Evolutionary conservation across 2,329 filamentous ascomycete genomes (phyloP).

Genomic region (Apiospora phragmitis): DNA sequence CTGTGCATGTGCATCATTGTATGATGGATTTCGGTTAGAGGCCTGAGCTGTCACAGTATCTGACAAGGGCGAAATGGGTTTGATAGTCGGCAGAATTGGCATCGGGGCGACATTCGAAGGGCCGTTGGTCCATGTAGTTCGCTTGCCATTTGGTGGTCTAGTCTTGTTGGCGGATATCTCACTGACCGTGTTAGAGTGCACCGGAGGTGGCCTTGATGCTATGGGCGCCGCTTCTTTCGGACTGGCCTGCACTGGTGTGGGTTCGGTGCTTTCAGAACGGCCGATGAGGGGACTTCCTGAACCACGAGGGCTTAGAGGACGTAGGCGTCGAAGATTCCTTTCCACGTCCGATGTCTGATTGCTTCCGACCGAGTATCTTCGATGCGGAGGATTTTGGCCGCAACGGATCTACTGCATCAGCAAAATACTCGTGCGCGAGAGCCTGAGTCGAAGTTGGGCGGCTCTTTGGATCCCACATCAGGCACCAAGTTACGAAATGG

Average conservation of each 20-base stretch:
- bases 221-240: slow-evolving; percentile 44
- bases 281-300: slow-evolving; percentile 90
- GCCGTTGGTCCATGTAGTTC: slow-evolving; percentile 91
- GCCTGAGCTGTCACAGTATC: slow-evolving; percentile 90
- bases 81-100: slow-evolving; percentile 91
- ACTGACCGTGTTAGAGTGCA: slow-evolving; percentile 26
- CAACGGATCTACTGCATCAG: slow-evolving; percentile 87
- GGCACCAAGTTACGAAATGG: slow-evolving; percentile 95
- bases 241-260: slow-evolving; percentile 47
- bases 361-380: slow-evolving; percentile 82
- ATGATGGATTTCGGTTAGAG: slow-evolving; percentile 61
- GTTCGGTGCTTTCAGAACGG: slow-evolving; percentile 68
- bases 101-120: slow-evolving; percentile 81
- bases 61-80: slow-evolving; percentile 93
- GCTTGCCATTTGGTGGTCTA: slow-evolving; percentile 67
- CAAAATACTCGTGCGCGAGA: slow-evolving; percentile 93
- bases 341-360: slow-evolving; percentile 75
- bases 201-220: slow-evolving; percentile 24
- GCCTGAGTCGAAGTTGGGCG: slow-evolving; percentile 91
- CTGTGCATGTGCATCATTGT: slow-evolving; percentile 49
- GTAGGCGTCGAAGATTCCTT: slow-evolving; percentile 66
- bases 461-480: slow-evolving; percentile 97
- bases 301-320: slow-evolving; percentile 90
- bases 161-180: slow-evolving; percentile 45
- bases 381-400: slow-evolving; percentile 89